Evolutionary conservation across 2,329 filamentous ascomycete genomes (phyloP).

Genomic region (Cytospora schulzeri): DNA sequence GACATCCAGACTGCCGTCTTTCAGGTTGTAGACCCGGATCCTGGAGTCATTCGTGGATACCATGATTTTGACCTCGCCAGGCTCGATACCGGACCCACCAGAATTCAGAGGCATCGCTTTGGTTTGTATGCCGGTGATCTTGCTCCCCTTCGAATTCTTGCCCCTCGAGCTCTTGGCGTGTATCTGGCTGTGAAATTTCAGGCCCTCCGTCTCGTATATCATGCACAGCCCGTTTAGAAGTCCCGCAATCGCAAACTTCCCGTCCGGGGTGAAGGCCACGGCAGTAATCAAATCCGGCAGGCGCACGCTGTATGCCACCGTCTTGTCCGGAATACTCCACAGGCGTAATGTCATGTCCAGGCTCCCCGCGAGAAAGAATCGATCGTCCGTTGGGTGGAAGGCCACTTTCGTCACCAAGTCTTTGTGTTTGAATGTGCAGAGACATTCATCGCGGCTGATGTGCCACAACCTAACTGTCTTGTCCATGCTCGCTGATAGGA

Average conservation of each 20-base stretch:
- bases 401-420: slow-evolving; percentile 94
- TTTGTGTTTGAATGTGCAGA: slow-evolving; percentile 92
- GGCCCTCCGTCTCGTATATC: slow-evolving; percentile 89
- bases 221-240: slow-evolving; percentile 82
- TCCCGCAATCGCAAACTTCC: slow-evolving; percentile 85
- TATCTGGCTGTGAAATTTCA: slow-evolving; percentile 82
- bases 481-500: slow-evolving; percentile 96
- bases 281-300: slow-evolving; percentile 89
- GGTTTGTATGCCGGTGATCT: slow-evolving; percentile 92
- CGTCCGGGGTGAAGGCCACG: slow-evolving; percentile 90
- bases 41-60: slow-evolving; percentile 95
- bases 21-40: slow-evolving; percentile 84
- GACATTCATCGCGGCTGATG: slow-evolving; percentile 77
- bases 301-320: slow-evolving; percentile 79
- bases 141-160: slow-evolving; percentile 93
- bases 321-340: slow-evolving; percentile 97
- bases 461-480: slow-evolving; percentile 97
- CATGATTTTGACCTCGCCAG: slow-evolving; percentile 76
- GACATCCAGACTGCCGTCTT: slow-evolving; percentile 79
- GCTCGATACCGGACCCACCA: slow-evolving; percentile 36
- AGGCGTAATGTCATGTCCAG: slow-evolving; percentile 84
- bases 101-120: slow-evolving; percentile 56
- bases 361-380: slow-evolving; percentile 94
- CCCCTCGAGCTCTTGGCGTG: slow-evolving; percentile 92
- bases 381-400: slow-evolving; percentile 92